Evolutionary conservation across 1,139 yeast genomes (phyloP), one percentile per base, ranked within the genome.

Genomic region (Eremothecium coryli): DNA sequence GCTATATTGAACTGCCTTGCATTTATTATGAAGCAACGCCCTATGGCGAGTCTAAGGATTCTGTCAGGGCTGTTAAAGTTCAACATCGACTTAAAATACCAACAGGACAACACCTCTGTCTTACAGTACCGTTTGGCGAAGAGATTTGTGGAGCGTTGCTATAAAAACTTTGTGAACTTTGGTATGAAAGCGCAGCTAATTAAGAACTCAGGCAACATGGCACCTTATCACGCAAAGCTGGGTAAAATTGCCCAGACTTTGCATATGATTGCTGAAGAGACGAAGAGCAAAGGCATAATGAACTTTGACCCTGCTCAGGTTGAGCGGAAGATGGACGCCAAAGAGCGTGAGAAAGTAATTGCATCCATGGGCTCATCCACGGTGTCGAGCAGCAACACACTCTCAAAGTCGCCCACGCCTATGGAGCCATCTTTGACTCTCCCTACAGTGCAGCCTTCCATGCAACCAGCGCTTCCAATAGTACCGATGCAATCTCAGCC

Each of bases 1-100:
- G 74, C 81, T 2, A 61, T 75, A 1, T 56, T 76, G 20, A 68
- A 73, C 47, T 69, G 70, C 45, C 56, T 77, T 33, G 59, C 76
- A 28, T 60, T 68, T 31, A 49, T 76, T 29, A 64, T 73, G 50
- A 77, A 73, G 45, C 64, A 70, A 33, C 73, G 84, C 48, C 73
- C 76, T 2, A 75, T 70, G 43, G 64, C 64, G 37, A 61, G 68
- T 4, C 59, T 61, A 33, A 67, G 67, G 43, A 66, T 67, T 26
- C 56, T 66, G 28, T 56, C 58, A 13, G 62, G 59, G 1, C 50
- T 76, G 18, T 50, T 66, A n/a, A 60, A 54, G 32, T 65, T 68
- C 33, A 62, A 63, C 38, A 51, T 62, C 9, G 60, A 56, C 38
- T 51, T 53, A 11, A 63, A 64, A 44, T 60, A 47, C 33, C 65